Evolutionary conservation across 2,329 filamentous ascomycete genomes (phyloP).

Genomic region (Xylaria sp.): DNA sequence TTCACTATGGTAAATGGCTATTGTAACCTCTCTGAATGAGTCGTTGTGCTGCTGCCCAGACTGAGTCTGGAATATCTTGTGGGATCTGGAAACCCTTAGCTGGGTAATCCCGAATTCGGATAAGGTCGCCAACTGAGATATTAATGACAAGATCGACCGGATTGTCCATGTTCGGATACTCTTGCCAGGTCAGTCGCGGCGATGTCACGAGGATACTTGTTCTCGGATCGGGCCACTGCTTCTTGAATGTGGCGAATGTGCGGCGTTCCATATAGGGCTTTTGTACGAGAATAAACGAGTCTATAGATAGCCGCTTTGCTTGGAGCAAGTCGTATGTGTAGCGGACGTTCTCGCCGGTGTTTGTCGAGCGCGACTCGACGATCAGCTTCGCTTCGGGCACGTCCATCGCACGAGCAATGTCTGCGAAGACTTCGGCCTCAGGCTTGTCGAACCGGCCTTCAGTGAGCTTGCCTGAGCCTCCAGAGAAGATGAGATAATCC

Average conservation of each 20-base stretch:
- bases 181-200: conserved; percentile 53
- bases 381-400: conserved; percentile 55
- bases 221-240: conserved; percentile 56
- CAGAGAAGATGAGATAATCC: conserved; percentile 58
- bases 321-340: conserved; percentile 55
- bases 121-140: conserved; percentile 59
- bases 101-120: conserved; percentile 58
- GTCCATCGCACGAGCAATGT: conserved; percentile 54
- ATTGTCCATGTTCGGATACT: conserved; percentile 57
- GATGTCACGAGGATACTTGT: conserved; percentile 55
- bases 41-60: conserved; percentile 57
- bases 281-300: conserved; percentile 57
- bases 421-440: conserved; percentile 58
- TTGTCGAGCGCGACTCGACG: conserved; percentile 55
- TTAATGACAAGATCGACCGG: conserved; percentile 56
- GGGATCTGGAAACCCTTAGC: conserved; percentile 57
- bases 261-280: conserved; percentile 62
- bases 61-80: conserved; percentile 55
- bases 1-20: conserved; percentile 52
- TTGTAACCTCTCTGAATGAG: conserved; percentile 55
- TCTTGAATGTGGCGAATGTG: conserved; percentile 59
- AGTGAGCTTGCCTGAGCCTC: conserved; percentile 56
- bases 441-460: conserved; percentile 53
- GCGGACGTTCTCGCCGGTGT: conserved; percentile 61
- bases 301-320: conserved; percentile 42